Conservation (phyloP, 495 filamentous ascomycete genomes). For the Hypoxylon perforatum region DNA sequence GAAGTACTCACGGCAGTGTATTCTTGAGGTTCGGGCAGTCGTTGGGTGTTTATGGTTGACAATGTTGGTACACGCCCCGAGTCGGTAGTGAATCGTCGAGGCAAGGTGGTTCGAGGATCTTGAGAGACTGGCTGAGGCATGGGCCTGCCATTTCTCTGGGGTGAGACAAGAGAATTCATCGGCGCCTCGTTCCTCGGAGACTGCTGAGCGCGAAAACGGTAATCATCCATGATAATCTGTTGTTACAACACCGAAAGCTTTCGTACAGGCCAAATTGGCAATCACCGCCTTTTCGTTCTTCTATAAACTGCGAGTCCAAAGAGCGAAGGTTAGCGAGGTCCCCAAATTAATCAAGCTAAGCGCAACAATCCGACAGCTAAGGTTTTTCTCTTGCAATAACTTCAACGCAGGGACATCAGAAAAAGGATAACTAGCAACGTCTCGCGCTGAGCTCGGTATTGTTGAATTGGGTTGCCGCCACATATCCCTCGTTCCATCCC, state of each 20-base stretch:
- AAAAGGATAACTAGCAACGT: constrained; percentile 13
- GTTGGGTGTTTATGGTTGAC: constrained; percentile 70
- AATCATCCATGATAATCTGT: constrained; percentile 68
- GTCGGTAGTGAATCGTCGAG: constrained; percentile 94
- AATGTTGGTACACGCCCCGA: constrained; percentile 86
- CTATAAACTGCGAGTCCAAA: constrained; percentile 44
- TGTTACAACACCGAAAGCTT: constrained; percentile 55
- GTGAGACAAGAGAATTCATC: constrained; percentile 75
- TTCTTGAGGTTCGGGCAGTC: constrained; percentile 54
- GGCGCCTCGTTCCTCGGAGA: constrained; percentile 76
- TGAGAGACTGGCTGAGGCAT: constrained; percentile 66
- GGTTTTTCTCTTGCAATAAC: constrained; percentile 1
- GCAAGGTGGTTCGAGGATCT: constrained; percentile 77
- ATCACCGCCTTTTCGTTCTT: constrained; percentile 38
- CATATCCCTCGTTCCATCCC: constrained; percentile 35
- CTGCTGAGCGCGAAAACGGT: constrained; percentile 81
- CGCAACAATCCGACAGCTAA: constrained; percentile 9
- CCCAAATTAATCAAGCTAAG: constrained; percentile 9
- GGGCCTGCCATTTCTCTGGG: constrained; percentile 72
- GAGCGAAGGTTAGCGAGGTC: constrained; percentile 24
- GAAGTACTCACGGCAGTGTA: constrained; percentile 55
- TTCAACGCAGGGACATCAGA: constrained; percentile 20
- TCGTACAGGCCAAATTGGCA: constrained; percentile 60
- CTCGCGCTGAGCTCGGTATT: constrained; percentile 23
- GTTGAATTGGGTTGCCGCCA: constrained; percentile 14